A percentile compares a stretch with the other conserved stretches of the same genome.
phyloP scores from a whole-genome alignment of 805 yeast genomes.

The Ogataea naganishii region DNA sequence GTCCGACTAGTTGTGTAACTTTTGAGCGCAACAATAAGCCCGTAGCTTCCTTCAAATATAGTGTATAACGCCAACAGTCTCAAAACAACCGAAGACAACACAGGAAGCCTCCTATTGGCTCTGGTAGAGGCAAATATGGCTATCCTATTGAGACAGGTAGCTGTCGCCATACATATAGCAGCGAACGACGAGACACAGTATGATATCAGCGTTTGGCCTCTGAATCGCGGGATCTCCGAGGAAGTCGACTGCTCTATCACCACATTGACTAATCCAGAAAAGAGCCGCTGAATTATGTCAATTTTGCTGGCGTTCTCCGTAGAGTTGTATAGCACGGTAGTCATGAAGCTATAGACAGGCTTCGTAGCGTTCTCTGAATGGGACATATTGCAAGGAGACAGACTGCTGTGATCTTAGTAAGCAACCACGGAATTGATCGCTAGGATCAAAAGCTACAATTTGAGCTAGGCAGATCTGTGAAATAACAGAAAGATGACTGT shows the following conservation, averaged over 20 bases:
- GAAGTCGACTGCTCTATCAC: constrained; percentile 24
- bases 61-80: constrained; percentile 29
- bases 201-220: constrained; percentile 34
- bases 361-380: too few relatives aligned
- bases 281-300: constrained; percentile 6
- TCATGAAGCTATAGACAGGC: too few relatives aligned
- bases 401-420: too few relatives aligned
- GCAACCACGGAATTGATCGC: too few relatives aligned
- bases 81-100: constrained; percentile 21
- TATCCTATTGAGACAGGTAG: constrained; percentile 48
- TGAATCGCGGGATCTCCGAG: constrained; percentile 19
- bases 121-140: constrained; percentile 48
- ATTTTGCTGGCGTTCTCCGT: too few relatives aligned
- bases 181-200: constrained; percentile 44
- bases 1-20: constrained; percentile 11
- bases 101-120: constrained; percentile 27
- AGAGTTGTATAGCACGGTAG: too few relatives aligned
- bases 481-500: too few relatives aligned
- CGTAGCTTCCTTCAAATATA: constrained; percentile 25
- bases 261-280: constrained; percentile 20
- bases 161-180: constrained; percentile 46
- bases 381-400: too few relatives aligned
- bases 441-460: too few relatives aligned
- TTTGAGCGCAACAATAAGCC: constrained; percentile 24
- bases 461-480: too few relatives aligned